These are phyloP conservation scores for Epichloe typhina DNA, from an alignment of 2,329 filamentous ascomycete genomes.

Conservation along the genomic window DNA sequence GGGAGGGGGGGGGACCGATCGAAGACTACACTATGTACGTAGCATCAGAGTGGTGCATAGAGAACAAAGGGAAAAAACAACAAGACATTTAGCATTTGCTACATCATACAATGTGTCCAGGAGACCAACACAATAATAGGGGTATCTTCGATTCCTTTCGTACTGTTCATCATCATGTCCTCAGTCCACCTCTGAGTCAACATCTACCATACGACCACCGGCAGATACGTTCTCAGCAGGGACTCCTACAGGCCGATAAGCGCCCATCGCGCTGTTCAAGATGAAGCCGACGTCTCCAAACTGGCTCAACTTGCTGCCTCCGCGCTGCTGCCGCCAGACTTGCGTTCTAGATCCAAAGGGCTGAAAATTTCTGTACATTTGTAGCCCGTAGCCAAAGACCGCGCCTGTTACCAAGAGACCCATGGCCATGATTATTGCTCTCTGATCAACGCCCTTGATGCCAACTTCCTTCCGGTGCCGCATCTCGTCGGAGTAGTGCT, in stretches of 20 bases:
- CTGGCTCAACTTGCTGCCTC: conserved; percentile 22
- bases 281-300: conserved; percentile 36
- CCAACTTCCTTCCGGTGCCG: conserved; percentile 22
- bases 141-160: conserved; percentile 4
- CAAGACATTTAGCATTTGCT: neutral
- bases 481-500: conserved; percentile 23
- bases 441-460: conserved; percentile 20
- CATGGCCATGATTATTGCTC: conserved; percentile 18
- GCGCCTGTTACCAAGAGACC: conserved; percentile 24
- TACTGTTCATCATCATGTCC: neutral
- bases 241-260: conserved; percentile 9
- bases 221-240: conserved; percentile 5
- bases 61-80: neutral
- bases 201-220: conserved; percentile 19
- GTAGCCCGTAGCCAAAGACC: conserved; percentile 25
- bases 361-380: conserved; percentile 27
- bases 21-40: neutral
- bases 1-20: too few relatives aligned
- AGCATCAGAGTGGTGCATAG: neutral
- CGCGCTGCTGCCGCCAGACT: conserved; percentile 24
- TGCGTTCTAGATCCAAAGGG: conserved; percentile 33
- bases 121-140: neutral
- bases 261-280: conserved; percentile 23
- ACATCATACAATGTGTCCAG: neutral
- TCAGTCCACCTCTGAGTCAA: conserved; percentile 24